phyloP scores from a whole-genome alignment of 225 moss, liverwort and hornwort genomes.

The Sphagnum tenellum region DNA sequence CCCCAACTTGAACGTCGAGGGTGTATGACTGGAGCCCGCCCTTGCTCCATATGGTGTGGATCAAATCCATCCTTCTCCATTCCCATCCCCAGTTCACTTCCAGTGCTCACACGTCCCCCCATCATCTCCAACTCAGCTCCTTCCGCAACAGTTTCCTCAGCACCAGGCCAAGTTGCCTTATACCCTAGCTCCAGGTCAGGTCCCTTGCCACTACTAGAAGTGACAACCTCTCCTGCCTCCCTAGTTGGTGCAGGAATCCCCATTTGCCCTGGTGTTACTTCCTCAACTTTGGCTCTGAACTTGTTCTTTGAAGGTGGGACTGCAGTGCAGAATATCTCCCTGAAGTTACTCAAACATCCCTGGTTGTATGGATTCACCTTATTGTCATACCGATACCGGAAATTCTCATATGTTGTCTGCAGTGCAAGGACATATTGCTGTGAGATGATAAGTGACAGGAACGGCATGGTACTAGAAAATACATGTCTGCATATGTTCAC shows the following conservation, averaged over 20 bases:
- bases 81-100: constrained; percentile 82
- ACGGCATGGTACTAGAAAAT: too few relatives aligned
- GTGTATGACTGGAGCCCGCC: constrained; percentile 43
- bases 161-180: constrained; percentile 70
- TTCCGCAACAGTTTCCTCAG: constrained; percentile 50
- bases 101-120: constrained; percentile 84
- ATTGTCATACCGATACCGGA: constrained; percentile 91
- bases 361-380: constrained; percentile 92
- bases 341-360: constrained; percentile 66
- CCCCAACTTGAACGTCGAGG: constrained; percentile 91
- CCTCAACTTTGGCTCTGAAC: constrained; percentile 61
- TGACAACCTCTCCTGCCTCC: constrained; percentile 36
- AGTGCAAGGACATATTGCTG: not conserved
- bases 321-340: constrained; percentile 72
- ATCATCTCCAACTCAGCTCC: constrained; percentile 58
- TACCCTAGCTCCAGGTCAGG: constrained; percentile 82
- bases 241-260: constrained; percentile 25
- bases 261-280: constrained; percentile 30
- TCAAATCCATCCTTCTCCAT: constrained; percentile 79
- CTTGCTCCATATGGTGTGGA: constrained; percentile 49
- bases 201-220: constrained; percentile 23
- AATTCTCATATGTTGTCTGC: constrained; percentile 96
- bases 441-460: too few relatives aligned
- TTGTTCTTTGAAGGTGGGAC: constrained; percentile 71
- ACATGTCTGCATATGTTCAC: too few relatives aligned